A percentile compares a stretch with the other conserved stretches of the same genome.
Evolutionary conservation across 176 grass and related monocot species (phyloP).

Genomic region (Carex myosuroides): DNA sequence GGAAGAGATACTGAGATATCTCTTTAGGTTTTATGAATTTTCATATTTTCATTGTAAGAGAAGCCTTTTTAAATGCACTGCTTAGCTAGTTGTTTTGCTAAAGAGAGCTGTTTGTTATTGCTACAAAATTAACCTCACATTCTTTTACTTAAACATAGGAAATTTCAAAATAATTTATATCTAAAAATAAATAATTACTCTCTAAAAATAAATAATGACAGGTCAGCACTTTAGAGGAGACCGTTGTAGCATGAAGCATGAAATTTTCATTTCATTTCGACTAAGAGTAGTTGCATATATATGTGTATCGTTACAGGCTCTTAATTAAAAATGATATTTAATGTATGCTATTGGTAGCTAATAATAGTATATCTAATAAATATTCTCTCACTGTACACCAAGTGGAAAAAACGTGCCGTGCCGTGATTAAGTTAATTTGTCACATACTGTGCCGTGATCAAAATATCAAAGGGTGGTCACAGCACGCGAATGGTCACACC

Average conservation of each 20-base stretch:
- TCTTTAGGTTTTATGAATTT: background rate
- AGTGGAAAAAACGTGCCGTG: too few species aligned
- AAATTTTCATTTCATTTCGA: background rate
- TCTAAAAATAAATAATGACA: background rate
- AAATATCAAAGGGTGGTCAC: too few species aligned
- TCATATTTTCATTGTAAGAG: background rate
- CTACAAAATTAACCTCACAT: background rate
- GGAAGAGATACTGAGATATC: background rate
- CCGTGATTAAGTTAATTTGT: too few species aligned
- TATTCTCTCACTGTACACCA: background rate
- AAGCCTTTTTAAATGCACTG: background rate
- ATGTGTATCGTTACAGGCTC: background rate
- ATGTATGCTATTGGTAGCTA: background rate
- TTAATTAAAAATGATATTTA: background rate
- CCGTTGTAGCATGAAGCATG: background rate
- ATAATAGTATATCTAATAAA: too few species aligned
- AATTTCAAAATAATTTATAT: background rate
- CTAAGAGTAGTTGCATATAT: background rate
- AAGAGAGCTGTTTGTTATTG: background rate
- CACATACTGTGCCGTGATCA: too few species aligned
- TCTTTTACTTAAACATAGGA: constrained; percentile 16
- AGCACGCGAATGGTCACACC: too few species aligned
- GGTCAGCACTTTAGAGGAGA: background rate
- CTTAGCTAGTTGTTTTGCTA: background rate
- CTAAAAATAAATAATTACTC: background rate